phyloP scores from a whole-genome alignment of 108 stramenopile species.

The Cafeteria roenbergensis region DNA sequence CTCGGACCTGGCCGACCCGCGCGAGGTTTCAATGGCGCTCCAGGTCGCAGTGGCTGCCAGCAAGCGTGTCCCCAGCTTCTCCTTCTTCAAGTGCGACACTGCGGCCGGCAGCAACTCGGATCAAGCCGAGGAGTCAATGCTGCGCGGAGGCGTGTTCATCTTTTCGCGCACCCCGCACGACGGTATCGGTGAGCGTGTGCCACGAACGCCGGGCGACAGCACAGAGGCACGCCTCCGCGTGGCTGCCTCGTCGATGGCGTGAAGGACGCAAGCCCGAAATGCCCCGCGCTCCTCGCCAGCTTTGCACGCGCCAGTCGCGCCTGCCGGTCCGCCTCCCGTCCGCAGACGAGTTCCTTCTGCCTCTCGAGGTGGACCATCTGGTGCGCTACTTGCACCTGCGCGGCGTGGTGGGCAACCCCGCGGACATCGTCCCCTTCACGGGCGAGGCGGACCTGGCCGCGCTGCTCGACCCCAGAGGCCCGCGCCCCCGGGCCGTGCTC shows the following conservation, averaged over 20 bases:
- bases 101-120: too few species aligned
- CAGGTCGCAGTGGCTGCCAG: too few species aligned
- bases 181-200: slow-evolving; percentile 4
- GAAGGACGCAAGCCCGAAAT: too few species aligned
- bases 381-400: slow-evolving; percentile 3
- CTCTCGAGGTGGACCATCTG: background rate
- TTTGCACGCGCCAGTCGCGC: too few species aligned
- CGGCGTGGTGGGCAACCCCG: slow-evolving; percentile 8
- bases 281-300: background rate
- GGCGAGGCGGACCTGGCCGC: background rate
- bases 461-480: background rate
- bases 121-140: too few species aligned
- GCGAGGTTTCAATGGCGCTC: too few species aligned
- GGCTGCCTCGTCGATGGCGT: too few species aligned
- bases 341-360: slow-evolving; percentile 7
- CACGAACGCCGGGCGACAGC: too few species aligned
- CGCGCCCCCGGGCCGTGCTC: background rate
- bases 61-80: too few species aligned
- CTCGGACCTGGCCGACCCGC: too few species aligned
- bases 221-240: too few species aligned
- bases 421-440: background rate
- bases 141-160: background rate
- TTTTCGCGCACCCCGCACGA: slow-evolving; percentile 11
- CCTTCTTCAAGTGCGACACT: too few species aligned
- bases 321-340: background rate